These are phyloP conservation scores for Kodamaea fungicola DNA, from an alignment of 1,139 yeast species.

Conservation along the genomic window DNA sequence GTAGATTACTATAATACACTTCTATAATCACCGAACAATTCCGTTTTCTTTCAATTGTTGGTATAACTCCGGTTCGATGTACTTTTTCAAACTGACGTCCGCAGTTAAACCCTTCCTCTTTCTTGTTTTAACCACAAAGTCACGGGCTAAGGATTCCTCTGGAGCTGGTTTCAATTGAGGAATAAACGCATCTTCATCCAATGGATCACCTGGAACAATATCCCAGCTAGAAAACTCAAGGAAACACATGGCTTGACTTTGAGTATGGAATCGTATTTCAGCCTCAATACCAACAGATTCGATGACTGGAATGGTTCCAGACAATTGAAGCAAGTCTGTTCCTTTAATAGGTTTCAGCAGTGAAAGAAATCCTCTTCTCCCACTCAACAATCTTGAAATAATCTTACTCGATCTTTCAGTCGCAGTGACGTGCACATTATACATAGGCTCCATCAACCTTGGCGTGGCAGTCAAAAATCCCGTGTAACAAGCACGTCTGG, in stretches of 20 bases:
- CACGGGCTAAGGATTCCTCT: conserved; percentile 69
- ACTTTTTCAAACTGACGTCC: conserved; percentile 71
- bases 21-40: conserved; percentile 19
- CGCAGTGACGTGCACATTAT: conserved; percentile 59
- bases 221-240: conserved; percentile 71
- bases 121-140: conserved; percentile 85
- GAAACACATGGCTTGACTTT: conserved; percentile 74
- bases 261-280: conserved; percentile 72
- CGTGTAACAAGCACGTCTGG: conserved; percentile 80
- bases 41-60: conserved; percentile 52
- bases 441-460: conserved; percentile 77
- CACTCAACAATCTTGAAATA: conserved; percentile 49
- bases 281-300: conserved; percentile 90
- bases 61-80: conserved; percentile 61
- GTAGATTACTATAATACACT: not conserved
- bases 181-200: conserved; percentile 60
- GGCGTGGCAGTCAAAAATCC: conserved; percentile 81
- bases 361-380: conserved; percentile 59
- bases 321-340: conserved; percentile 61
- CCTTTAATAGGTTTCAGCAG: conserved; percentile 62
- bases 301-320: conserved; percentile 77
- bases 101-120: conserved; percentile 80
- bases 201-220: conserved; percentile 86
- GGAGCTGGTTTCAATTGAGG: conserved; percentile 79
- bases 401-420: conserved; percentile 41